phyloP scores from a whole-genome alignment of 2,329 filamentous ascomycete species.

The Ophiostoma novo-ulmi region DNA sequence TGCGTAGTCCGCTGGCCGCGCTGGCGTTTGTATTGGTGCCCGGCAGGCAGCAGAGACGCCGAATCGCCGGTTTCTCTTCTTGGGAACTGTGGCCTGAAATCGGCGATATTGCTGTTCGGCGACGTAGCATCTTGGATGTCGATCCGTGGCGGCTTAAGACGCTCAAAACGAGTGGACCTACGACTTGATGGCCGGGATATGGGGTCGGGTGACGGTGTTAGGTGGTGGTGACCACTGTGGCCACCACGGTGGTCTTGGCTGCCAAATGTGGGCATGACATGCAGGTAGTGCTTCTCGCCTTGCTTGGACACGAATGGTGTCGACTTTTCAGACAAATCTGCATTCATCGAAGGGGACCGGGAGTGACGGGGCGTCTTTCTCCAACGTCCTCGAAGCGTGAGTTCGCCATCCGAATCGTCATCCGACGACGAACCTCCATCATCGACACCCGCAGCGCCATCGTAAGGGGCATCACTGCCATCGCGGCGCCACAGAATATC shows the following conservation, averaged over 20 bases:
- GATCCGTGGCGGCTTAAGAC: constrained; percentile 47
- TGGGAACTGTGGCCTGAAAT: neutral
- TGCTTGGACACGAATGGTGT: neutral
- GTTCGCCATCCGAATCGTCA: constrained; percentile 47
- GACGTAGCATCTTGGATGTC: constrained; percentile 43
- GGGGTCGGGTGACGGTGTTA: constrained; percentile 13
- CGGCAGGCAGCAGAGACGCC: constrained; percentile 23
- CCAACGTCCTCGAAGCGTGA: constrained; percentile 37
- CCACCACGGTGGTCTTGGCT: constrained; percentile 25
- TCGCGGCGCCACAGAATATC: constrained; percentile 56
- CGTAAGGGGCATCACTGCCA: constrained; percentile 26
- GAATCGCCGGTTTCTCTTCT: neutral
- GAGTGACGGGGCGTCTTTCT: constrained; percentile 33
- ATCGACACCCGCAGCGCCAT: neutral
- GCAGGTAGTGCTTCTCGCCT: constrained; percentile 44
- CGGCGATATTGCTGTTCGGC: constrained; percentile 31
- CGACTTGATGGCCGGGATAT: constrained; percentile 36
- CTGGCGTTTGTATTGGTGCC: neutral
- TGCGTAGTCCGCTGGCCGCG: neutral
- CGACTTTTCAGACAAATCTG: neutral
- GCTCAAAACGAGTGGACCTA: constrained; percentile 44
- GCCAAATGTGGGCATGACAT: constrained; percentile 48
- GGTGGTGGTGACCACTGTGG: neutral
- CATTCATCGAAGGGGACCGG: constrained; percentile 29
- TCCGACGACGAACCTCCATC: constrained; percentile 25